phyloP scores from a whole-genome alignment of 75 land plant genomes.

The Larix kaempferi region DNA sequence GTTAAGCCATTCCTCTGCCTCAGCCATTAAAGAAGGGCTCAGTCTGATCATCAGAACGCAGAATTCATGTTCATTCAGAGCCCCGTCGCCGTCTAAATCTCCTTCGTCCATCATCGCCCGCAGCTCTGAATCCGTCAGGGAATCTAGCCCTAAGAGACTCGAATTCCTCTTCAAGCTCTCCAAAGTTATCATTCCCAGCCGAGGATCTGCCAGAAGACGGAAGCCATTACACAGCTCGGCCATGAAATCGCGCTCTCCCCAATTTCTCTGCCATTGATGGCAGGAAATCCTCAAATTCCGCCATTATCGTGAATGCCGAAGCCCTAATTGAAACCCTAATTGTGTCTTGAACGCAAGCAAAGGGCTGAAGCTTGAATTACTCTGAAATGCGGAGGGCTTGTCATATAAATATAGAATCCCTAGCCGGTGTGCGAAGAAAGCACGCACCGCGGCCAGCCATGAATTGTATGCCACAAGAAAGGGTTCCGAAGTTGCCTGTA shows the following conservation, averaged over 20 bases:
- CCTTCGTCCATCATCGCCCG: conserved; percentile 58
- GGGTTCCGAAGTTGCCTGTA: too few species aligned
- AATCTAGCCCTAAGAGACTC: conserved; percentile 40
- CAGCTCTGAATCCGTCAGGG: conserved; percentile 50
- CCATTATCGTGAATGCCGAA: not conserved
- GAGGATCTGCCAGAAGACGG: conserved; percentile 41
- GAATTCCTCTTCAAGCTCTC: conserved; percentile 65
- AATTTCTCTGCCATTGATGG: conserved; percentile 71
- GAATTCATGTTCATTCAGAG: conserved; percentile 51
- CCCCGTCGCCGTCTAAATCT: conserved; percentile 61
- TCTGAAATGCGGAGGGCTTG: too few species aligned
- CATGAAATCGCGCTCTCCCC: conserved; percentile 64
- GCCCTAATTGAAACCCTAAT: not conserved
- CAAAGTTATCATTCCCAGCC: conserved; percentile 48
- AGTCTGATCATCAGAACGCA: conserved; percentile 58
- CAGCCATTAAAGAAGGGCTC: conserved; percentile 55
- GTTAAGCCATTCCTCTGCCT: conserved; percentile 19
- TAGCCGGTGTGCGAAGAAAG: too few species aligned
- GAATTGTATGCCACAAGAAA: too few species aligned
- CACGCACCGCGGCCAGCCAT: too few species aligned
- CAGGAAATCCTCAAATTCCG: conserved; percentile 52
- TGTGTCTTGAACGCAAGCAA: not conserved
- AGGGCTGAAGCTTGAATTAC: too few species aligned
- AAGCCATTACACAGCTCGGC: conserved; percentile 77
- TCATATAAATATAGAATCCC: too few species aligned